Evolutionary conservation across 1,284 basidiomycete genomes (phyloP).

Genomic region (Puccinia novopanici): DNA sequence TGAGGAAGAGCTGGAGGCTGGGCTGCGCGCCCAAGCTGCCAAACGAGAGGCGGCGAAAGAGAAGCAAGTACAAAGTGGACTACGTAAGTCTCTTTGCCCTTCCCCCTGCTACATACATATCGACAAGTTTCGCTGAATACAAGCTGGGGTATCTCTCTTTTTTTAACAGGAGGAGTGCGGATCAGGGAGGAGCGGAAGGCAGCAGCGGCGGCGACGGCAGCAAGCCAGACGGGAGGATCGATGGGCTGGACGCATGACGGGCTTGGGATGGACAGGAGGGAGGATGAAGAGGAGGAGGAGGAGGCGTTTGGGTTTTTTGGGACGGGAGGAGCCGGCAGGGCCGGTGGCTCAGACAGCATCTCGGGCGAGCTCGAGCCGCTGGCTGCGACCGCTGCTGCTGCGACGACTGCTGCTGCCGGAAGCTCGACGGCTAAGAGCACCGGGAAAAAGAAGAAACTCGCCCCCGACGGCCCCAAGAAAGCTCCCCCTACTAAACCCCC

Average conservation of each 20-base stretch:
- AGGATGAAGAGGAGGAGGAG: slow-evolving; percentile 36
- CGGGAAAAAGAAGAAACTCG: too few species aligned
- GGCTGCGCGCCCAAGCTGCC: slow-evolving; percentile 56
- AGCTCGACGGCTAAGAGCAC: neutral
- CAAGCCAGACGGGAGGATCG: neutral
- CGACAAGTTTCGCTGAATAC: too few species aligned
- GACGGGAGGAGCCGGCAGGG: neutral
- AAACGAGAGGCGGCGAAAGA: slow-evolving; percentile 53
- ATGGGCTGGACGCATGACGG: slow-evolving; percentile 13
- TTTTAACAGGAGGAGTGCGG: slow-evolving; percentile 40
- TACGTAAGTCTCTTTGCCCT: slow-evolving; percentile 27
- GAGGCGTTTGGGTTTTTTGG: slow-evolving; percentile 50
- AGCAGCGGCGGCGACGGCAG: slow-evolving; percentile 28
- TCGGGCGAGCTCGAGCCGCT: neutral
- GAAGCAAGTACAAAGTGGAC: slow-evolving; percentile 50
- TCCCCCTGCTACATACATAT: too few species aligned
- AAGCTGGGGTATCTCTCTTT: neutral
- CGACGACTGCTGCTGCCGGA: too few species aligned
- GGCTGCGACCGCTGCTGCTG: neutral
- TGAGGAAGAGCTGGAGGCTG: slow-evolving; percentile 69
- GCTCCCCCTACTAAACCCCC: too few species aligned
- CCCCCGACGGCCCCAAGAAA: too few species aligned
- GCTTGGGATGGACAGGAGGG: neutral
- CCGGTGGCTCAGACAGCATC: neutral
- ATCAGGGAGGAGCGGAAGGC: slow-evolving; percentile 49